Conservation (phyloP, 1,139 yeast species). For the Suhomyces guaymorum region DNA sequence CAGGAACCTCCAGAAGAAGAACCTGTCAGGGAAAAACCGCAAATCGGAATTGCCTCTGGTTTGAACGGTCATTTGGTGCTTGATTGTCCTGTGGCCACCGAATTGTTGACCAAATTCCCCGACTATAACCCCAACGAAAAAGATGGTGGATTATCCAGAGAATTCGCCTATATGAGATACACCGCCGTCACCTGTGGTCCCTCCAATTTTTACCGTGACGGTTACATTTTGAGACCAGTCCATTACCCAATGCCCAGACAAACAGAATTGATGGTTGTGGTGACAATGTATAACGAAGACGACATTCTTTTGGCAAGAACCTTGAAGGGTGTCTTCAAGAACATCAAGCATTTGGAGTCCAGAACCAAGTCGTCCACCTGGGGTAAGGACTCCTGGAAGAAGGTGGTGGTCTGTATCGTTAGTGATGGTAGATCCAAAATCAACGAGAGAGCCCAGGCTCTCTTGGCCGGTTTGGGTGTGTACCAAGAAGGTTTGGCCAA, state of each 20-base stretch:
- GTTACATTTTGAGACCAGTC: constrained; percentile 47
- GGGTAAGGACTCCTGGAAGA: constrained; percentile 54
- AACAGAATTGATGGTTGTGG: constrained; percentile 49
- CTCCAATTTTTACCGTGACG: constrained; percentile 46
- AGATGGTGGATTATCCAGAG: constrained; percentile 48
- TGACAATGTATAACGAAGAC: constrained; percentile 53
- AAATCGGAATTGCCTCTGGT: constrained; percentile 42
- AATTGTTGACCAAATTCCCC: constrained; percentile 45
- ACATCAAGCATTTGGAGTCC: constrained; percentile 49
- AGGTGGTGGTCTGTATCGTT: constrained; percentile 49
- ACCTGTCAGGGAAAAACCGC: constrained; percentile 34
- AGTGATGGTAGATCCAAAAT: constrained; percentile 52
- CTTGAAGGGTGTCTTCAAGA: constrained; percentile 49
- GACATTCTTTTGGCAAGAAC: constrained; percentile 49
- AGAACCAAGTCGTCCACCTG: constrained; percentile 43
- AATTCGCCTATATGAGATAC: constrained; percentile 51
- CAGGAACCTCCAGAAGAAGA: constrained; percentile 36
- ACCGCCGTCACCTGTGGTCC: constrained; percentile 55
- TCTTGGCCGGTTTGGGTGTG: constrained; percentile 50
- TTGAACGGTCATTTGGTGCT: constrained; percentile 51
- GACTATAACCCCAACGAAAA: constrained; percentile 36
- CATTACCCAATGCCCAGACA: constrained; percentile 49
- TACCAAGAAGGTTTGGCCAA: constrained; percentile 53
- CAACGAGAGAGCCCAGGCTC: constrained; percentile 50
- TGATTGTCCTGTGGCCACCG: constrained; percentile 54